Evolutionary conservation across 163 green algal genomes (phyloP), one percentile per base, ranked within the genome.

Genomic region (Smithsoniella earleae): DNA sequence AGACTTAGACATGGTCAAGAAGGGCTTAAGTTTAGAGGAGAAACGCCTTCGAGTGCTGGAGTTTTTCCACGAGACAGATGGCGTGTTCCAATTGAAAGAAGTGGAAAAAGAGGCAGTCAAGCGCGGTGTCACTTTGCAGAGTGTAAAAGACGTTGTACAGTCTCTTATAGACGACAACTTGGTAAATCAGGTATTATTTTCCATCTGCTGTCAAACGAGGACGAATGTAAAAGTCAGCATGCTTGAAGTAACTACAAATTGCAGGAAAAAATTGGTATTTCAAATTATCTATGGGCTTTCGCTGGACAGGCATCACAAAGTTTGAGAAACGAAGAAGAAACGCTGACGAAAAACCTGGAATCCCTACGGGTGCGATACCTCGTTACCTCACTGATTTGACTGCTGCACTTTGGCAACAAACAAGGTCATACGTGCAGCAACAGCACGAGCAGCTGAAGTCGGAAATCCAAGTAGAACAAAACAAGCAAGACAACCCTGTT

Each of bases 41-140:
- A 91, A 91, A 75, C 78, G 81, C 8, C 45, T 76, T 5, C 81
- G 69, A 1, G 52, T 90, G 33, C 79, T 96, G 40, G 81, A 86
- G 28, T 87, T 96, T 4, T 96, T 96, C 65, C 87, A 93, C 36
- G 82, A 91, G 0, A 87, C 79, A 6, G 85, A 84, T 20, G 88
- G 95, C 36, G 89, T 96, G 0, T 96, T 90, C 54, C 52, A 88
- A 2, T 76, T 95, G 16, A 95, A 95, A 80, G 91, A 96, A 52
- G 82, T 96, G 1, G 91, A 96, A 74, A 96, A 96, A 75, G 62
- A 92, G 1, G 85, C 77, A 0, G 31, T 81, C 2, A 93, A 92
- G 77, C 86, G 86, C 22, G 91, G 91, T 3, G 87, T 96, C 30
- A 87, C 92, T 2, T 36, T 76, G 34, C 91, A 96, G 75, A 84